Evolutionary conservation across 495 filamentous ascomycete species (phyloP).

Genomic region (Aspergillus affinis): DNA sequence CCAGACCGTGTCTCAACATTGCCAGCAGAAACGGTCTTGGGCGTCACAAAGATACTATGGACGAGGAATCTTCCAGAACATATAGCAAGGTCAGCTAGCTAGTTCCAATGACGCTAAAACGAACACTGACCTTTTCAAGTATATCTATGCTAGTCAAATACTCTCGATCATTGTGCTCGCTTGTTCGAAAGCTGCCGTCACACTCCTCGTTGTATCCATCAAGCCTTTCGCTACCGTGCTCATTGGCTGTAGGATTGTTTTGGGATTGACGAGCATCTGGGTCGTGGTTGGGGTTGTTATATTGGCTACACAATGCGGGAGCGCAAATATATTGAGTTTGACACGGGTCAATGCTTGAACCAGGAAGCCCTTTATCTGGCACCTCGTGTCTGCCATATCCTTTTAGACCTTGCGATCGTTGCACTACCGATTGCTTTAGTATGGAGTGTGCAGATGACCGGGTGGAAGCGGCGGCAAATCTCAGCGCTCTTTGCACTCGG

Average conservation of each 20-base stretch:
- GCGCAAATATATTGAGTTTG: not conserved
- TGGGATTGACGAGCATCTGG: not conserved
- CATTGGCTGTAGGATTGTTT: not conserved
- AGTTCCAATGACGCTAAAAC: not conserved
- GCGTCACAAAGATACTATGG: not conserved
- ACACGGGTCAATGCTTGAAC: not conserved
- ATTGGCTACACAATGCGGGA: not conserved
- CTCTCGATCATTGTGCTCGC: conserved; percentile 15
- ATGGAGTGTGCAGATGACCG: not conserved
- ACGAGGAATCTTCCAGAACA: not conserved
- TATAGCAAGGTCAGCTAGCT: not conserved
- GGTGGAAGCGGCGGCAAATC: not conserved
- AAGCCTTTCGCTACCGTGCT: conserved; percentile 15
- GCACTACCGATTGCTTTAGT: not conserved
- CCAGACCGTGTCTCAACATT: not conserved
- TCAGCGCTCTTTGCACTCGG: not conserved
- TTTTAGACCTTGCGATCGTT: not conserved
- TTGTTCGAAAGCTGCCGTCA: conserved; percentile 18
- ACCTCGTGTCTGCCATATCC: not conserved
- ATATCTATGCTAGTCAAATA: conserved; percentile 5
- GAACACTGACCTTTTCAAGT: not conserved
- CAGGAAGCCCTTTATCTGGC: not conserved
- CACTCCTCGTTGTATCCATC: conserved; percentile 13
- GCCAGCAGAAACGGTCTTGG: not conserved
- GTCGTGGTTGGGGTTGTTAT: not conserved